Conservation (phyloP, 2,329 filamentous ascomycete genomes). For the Penicillium fuscoglaucum region DNA sequence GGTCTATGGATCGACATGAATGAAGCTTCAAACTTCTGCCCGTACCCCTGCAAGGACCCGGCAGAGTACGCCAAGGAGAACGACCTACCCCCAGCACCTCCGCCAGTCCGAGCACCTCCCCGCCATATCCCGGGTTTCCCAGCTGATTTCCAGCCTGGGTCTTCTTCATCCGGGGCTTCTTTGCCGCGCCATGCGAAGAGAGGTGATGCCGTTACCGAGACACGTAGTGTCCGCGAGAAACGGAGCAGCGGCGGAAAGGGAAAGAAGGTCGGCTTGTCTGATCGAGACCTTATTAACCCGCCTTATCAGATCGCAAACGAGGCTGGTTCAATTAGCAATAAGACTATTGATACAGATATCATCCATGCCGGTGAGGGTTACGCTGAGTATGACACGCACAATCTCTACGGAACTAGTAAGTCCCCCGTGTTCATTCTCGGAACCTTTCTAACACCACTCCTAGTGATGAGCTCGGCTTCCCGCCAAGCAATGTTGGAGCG, state of each 20-base stretch:
- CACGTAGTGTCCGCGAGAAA: not conserved
- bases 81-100: slow-evolving; percentile 58
- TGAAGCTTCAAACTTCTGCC: slow-evolving; percentile 56
- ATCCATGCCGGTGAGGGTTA: slow-evolving; percentile 64
- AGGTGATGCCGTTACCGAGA: not conserved
- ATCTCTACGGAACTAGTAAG: slow-evolving; percentile 67
- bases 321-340: slow-evolving; percentile 53
- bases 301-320: slow-evolving; percentile 66
- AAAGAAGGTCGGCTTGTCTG: slow-evolving; percentile 59
- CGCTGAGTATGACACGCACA: slow-evolving; percentile 73
- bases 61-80: slow-evolving; percentile 51
- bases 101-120: slow-evolving; percentile 63
- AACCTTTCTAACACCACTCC: slow-evolving; percentile 1
- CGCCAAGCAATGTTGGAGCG: slow-evolving; percentile 66
- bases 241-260: slow-evolving; percentile 18
- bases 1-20: slow-evolving; percentile 77
- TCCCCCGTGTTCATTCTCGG: not conserved
- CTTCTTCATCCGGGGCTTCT: slow-evolving; percentile 4
- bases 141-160: slow-evolving; percentile 62
- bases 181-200: not conserved
- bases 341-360: slow-evolving; percentile 67
- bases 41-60: slow-evolving; percentile 57
- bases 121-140: slow-evolving; percentile 69
- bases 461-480: slow-evolving; percentile 68
- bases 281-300: slow-evolving; percentile 64